Percentiles rank a stretch among this genome's conserved stretches.
These are phyloP conservation scores for Diaporthe eres DNA, from an alignment of 2,329 filamentous ascomycete genomes.

Conservation along the genomic window DNA sequence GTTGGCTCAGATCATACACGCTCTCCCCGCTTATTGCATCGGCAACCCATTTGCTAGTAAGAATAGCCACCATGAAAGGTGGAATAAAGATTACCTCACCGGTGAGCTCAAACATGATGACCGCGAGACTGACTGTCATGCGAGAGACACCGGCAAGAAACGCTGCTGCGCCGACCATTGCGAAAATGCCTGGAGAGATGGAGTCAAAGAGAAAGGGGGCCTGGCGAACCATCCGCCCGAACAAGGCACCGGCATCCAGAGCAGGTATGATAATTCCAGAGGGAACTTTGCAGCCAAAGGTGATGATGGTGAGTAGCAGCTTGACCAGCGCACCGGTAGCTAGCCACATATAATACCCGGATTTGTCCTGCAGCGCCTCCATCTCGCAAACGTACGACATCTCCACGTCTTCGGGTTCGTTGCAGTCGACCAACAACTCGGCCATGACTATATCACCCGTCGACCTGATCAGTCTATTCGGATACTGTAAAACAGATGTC, in stretches of 20 bases:
- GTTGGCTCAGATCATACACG: conserved; percentile 73
- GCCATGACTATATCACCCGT: conserved; percentile 70
- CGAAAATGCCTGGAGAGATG: conserved; percentile 71
- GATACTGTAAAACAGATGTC: conserved; percentile 69
- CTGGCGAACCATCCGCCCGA: conserved; percentile 66
- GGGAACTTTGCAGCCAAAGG: conserved; percentile 72
- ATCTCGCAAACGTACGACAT: conserved; percentile 61
- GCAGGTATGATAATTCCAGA: conserved; percentile 73
- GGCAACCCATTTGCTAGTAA: conserved; percentile 71
- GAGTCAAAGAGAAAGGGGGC: conserved; percentile 44
- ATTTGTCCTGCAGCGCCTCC: conserved; percentile 56
- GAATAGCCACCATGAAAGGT: conserved; percentile 71
- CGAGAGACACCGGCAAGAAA: conserved; percentile 70
- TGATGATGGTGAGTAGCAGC: conserved; percentile 69
- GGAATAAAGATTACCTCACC: conserved; percentile 71
- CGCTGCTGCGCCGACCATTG: conserved; percentile 71
- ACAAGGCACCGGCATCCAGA: conserved; percentile 70
- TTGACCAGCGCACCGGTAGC: conserved; percentile 67
- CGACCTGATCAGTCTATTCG: conserved; percentile 67
- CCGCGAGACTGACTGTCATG: conserved; percentile 58
- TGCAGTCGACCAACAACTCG: conserved; percentile 69
- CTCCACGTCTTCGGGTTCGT: conserved; percentile 33
- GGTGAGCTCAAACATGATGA: conserved; percentile 74
- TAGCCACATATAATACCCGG: conserved; percentile 63
- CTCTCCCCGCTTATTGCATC: conserved; percentile 66